Percentiles rank a stretch among this genome's conserved stretches.
Evolutionary conservation across 2,329 filamentous ascomycete species (phyloP).

Genomic region (Trichophyton rubrum): DNA sequence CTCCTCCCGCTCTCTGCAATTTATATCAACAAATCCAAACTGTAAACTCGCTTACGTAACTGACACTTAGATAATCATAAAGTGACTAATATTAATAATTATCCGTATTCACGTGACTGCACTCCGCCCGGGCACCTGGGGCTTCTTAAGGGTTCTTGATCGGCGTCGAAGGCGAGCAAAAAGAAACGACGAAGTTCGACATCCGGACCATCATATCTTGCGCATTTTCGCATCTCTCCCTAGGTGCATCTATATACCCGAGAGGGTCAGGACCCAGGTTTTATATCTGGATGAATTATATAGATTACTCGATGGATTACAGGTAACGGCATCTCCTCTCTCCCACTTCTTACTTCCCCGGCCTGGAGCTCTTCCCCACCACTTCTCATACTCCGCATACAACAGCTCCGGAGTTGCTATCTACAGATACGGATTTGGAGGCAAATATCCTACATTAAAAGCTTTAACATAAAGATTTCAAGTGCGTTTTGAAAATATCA

Average conservation of each 20-base stretch:
- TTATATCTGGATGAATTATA: background rate
- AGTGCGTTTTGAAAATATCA: background rate
- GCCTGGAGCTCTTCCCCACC: background rate
- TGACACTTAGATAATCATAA: too few relatives aligned
- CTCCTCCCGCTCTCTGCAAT: too few relatives aligned
- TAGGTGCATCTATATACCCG: background rate
- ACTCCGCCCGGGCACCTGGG: background rate
- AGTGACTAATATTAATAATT: too few relatives aligned
- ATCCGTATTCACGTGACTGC: background rate
- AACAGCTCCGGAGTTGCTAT: background rate
- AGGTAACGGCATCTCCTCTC: background rate
- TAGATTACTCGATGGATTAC: background rate
- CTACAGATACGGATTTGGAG: background rate
- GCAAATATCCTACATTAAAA: background rate
- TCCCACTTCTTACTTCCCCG: background rate
- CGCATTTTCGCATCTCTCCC: background rate
- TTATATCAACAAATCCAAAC: too few relatives aligned
- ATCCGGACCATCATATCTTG: background rate
- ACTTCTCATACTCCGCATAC: background rate
- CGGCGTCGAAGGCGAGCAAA: background rate
- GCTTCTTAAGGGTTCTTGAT: background rate
- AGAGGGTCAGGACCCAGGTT: background rate
- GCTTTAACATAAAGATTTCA: background rate
- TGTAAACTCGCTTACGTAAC: too few relatives aligned
- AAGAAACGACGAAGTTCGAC: background rate